phyloP scores from a whole-genome alignment of 1,284 basidiomycete species.

The Albatrellus sp. region DNA sequence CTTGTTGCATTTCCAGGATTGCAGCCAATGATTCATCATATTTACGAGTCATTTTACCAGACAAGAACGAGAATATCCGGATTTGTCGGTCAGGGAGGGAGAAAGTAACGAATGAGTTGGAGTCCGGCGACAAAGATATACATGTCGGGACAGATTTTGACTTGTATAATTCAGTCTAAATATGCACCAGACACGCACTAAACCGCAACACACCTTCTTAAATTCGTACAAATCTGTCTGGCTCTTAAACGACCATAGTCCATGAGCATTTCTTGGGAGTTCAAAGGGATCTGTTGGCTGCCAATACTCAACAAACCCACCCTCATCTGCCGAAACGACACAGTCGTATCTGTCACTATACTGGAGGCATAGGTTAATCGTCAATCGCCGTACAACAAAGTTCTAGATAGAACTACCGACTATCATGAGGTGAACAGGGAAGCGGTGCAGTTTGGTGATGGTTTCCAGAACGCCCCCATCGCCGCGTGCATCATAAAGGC shows the following conservation, averaged over 20 bases:
- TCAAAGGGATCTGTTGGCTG: conserved; percentile 79
- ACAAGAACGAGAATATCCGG: conserved; percentile 85
- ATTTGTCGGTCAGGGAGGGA: conserved; percentile 90
- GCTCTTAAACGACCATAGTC: conserved; percentile 86
- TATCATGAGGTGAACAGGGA: conserved; percentile 83
- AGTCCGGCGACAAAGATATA: conserved; percentile 83
- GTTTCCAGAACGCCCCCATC: conserved; percentile 66
- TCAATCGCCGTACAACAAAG: background rate
- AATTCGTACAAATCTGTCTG: conserved; percentile 95
- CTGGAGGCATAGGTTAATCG: conserved; percentile 26
- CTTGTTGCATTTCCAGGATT: conserved; percentile 95
- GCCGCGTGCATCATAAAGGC: conserved; percentile 89
- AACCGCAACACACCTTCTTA: conserved; percentile 66
- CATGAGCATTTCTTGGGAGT: conserved; percentile 64
- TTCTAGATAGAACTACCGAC: conserved; percentile 36
- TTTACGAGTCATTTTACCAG: conserved; percentile 81
- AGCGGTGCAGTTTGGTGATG: conserved; percentile 69
- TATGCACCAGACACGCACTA: background rate
- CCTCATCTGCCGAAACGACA: conserved; percentile 90
- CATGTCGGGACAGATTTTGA: conserved; percentile 86
- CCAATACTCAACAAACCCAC: conserved; percentile 97
- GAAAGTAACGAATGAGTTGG: conserved; percentile 81
- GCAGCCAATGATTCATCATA: conserved; percentile 93
- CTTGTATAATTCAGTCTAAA: conserved; percentile 25
- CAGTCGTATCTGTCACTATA: conserved; percentile 87